These are phyloP conservation scores for Closterium sp. DNA, from an alignment of 139 green algal species.

Conservation along the genomic window DNA sequence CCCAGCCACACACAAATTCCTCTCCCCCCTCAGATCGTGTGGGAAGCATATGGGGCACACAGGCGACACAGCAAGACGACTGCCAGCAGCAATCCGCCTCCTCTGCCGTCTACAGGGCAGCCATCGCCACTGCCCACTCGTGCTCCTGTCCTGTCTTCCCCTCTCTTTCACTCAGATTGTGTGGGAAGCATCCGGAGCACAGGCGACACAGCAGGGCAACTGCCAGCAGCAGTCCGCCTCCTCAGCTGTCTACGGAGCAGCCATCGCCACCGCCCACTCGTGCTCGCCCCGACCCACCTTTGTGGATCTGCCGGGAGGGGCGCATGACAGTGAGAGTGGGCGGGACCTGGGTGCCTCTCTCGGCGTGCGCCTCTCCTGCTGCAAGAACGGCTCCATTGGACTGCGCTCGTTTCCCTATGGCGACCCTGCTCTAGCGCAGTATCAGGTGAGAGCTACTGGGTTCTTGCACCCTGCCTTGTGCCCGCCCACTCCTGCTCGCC, in stretches of 20 bases:
- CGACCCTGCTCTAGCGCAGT: background rate
- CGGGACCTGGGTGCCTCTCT: background rate
- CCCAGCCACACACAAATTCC: no score
- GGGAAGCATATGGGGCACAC: no score
- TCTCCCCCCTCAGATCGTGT: no score
- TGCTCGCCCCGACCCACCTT: background rate
- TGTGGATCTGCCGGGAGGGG: background rate
- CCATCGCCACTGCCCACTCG: no score
- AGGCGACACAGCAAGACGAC: no score
- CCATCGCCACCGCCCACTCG: background rate
- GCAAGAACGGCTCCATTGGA: background rate
- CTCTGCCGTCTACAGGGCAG: no score
- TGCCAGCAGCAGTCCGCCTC: background rate
- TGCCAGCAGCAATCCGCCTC: no score
- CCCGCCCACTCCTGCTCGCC: no score
- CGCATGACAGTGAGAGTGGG: background rate
- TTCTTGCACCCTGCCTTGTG: no score
- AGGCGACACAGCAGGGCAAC: background rate
- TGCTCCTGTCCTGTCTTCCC: no score
- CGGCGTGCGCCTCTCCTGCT: background rate
- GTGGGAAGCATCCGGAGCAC: background rate
- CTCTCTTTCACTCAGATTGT: background rate
- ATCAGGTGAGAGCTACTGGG: background rate
- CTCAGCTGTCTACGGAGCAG: background rate
- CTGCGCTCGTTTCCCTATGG: background rate